A percentile compares a stretch with the other conserved stretches of the same genome.
Evolutionary conservation across 108 stramenopile genomes (phyloP).

Genomic region (Fistulifera pelliculosa): DNA sequence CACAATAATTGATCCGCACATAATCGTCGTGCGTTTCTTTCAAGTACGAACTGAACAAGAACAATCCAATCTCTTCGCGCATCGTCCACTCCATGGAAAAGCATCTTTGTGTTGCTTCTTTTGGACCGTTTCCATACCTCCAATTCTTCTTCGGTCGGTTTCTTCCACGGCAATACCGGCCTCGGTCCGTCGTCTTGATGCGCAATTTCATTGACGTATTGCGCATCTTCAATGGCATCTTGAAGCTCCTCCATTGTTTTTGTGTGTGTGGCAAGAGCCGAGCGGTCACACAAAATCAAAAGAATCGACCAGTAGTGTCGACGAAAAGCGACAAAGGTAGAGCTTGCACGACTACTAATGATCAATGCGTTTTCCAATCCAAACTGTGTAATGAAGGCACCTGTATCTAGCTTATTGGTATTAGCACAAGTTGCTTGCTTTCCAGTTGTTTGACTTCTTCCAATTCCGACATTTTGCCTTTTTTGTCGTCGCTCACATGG

Average conservation of each 20-base stretch:
- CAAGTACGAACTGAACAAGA: constrained; percentile 58
- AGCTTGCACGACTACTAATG: too few species aligned
- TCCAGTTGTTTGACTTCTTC: too few species aligned
- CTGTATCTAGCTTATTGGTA: too few species aligned
- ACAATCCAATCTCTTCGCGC: constrained; percentile 46
- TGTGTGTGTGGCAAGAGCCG: too few species aligned
- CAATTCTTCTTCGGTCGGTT: constrained; percentile 56
- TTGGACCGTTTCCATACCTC: constrained; percentile 33
- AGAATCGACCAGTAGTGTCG: too few species aligned
- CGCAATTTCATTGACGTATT: constrained; percentile 79
- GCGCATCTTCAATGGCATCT: constrained; percentile 86
- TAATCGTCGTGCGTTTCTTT: constrained; percentile 58
- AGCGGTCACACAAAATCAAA: too few species aligned
- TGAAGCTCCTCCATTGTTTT: constrained; percentile 76
- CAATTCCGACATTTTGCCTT: too few species aligned
- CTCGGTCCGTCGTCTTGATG: constrained; percentile 70
- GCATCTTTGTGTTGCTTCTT: constrained; percentile 14
- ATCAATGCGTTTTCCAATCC: too few species aligned
- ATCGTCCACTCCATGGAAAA: constrained; percentile 48
- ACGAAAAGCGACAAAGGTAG: too few species aligned
- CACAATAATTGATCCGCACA: constrained; percentile 63
- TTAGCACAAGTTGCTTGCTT: too few species aligned
- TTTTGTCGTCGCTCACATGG: too few species aligned
- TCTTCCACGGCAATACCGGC: constrained; percentile 67
- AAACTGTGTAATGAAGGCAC: too few species aligned